Percentiles rank a stretch among this genome's conserved stretches.
phyloP scores from a whole-genome alignment of 305 asterid species.

The Striga hermonthica region DNA sequence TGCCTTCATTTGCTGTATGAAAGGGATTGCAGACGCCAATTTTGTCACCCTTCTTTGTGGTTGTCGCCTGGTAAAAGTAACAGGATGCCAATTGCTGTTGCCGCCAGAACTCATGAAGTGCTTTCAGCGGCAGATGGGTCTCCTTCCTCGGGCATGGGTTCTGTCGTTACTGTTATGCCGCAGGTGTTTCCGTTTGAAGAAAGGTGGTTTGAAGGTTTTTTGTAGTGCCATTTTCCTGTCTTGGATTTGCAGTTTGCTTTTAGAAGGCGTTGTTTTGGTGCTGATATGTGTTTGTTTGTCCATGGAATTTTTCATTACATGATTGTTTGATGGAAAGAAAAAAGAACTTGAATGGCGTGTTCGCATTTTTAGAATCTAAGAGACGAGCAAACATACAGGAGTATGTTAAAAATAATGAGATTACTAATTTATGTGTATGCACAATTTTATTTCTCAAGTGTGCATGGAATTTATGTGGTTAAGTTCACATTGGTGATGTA shows the following conservation, averaged over 20 bases:
- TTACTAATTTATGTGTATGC: conserved; percentile 7
- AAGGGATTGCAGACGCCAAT: conserved; percentile 90
- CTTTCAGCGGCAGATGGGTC: conserved; percentile 55
- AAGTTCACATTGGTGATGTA: too few relatives aligned
- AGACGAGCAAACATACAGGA: conserved; percentile 6
- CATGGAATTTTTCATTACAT: conserved; percentile 17
- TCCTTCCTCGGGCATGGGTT: conserved; percentile 52
- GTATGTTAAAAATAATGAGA: conserved; percentile 10
- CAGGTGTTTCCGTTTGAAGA: conserved; percentile 94
- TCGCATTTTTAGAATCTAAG: conserved; percentile 10
- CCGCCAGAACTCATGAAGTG: conserved; percentile 88
- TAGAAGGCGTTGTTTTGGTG: conserved; percentile 2
- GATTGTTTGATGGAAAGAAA: not conserved
- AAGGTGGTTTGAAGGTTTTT: conserved; percentile 43
- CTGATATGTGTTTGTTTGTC: conserved; percentile 9
- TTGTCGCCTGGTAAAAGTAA: conserved; percentile 82
- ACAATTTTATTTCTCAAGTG: not conserved
- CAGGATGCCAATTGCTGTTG: conserved; percentile 86
- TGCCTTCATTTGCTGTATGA: conserved; percentile 91
- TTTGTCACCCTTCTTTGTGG: conserved; percentile 89
- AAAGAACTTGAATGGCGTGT: not conserved
- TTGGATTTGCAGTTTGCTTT: conserved; percentile 15
- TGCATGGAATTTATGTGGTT: not conserved
- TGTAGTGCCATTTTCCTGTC: not conserved
- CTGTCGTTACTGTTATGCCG: conserved; percentile 78